These are phyloP conservation scores for Scheffersomyces amazonensis DNA, from an alignment of 805 yeast genomes.

Conservation along the genomic window DNA sequence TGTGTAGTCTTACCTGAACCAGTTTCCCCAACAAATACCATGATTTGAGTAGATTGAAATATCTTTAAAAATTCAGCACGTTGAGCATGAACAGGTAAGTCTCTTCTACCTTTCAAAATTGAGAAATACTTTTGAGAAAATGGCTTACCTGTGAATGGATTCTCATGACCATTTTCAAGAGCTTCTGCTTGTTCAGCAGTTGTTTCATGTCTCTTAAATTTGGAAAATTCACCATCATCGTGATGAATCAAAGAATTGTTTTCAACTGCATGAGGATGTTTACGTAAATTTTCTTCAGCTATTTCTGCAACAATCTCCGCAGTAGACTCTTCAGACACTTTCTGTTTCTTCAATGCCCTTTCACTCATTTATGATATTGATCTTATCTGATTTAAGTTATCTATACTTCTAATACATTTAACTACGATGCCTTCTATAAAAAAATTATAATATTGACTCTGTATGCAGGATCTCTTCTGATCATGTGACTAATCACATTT, in stretches of 20 bases:
- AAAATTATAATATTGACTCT: too few relatives aligned
- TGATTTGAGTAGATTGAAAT: constrained; percentile 84
- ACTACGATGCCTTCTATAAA: too few relatives aligned
- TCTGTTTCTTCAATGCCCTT: constrained; percentile 49
- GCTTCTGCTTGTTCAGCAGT: constrained; percentile 59
- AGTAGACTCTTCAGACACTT: constrained; percentile 47
- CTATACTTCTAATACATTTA: too few relatives aligned
- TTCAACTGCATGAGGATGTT: constrained; percentile 45
- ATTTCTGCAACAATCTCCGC: constrained; percentile 67
- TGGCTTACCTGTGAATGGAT: constrained; percentile 75
- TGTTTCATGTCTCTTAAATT: constrained; percentile 57
- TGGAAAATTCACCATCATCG: constrained; percentile 63
- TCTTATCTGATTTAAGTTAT: too few relatives aligned
- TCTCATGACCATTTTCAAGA: constrained; percentile 56
- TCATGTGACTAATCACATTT: too few relatives aligned
- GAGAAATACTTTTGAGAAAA: constrained; percentile 69
- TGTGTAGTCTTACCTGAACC: constrained; percentile 99
- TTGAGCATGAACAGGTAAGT: constrained; percentile 92
- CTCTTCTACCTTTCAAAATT: constrained; percentile 75
- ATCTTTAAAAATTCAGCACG: constrained; percentile 82
- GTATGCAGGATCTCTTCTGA: too few relatives aligned
- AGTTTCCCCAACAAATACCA: constrained; percentile 98
- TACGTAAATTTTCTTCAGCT: constrained; percentile 53
- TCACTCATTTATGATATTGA: too few relatives aligned
- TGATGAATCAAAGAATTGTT: constrained; percentile 46